Evolutionary conservation across 1,284 basidiomycete genomes (phyloP).

Genomic region (Wolfiporia cocos): DNA sequence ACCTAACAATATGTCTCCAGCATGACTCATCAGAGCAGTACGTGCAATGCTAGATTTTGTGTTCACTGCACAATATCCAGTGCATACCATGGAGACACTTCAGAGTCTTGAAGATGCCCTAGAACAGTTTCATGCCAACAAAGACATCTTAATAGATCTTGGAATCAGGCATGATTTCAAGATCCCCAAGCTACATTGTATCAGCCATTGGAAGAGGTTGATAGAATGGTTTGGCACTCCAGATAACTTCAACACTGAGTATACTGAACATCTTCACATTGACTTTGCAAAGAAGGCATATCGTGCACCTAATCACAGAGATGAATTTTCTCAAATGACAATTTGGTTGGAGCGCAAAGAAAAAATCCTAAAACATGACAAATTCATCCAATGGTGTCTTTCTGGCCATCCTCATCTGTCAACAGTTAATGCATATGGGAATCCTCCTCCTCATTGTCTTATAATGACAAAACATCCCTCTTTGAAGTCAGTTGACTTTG

Average conservation of each 20-base stretch:
- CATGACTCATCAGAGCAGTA: neutral
- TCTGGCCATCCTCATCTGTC: no score
- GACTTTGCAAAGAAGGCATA: neutral
- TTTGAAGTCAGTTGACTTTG: no score
- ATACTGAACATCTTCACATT: neutral
- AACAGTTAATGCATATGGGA: no score
- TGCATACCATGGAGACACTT: neutral
- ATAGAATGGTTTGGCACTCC: neutral
- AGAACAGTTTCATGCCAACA: neutral
- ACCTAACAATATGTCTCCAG: no score
- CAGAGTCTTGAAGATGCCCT: neutral
- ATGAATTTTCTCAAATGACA: slow-evolving; percentile 1
- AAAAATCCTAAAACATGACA: neutral
- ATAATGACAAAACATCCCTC: no score
- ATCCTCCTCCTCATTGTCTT: no score
- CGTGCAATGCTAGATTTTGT: neutral
- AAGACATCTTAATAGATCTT: neutral
- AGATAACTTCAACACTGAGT: neutral
- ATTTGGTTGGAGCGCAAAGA: slow-evolving; percentile 2
- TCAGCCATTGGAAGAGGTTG: neutral
- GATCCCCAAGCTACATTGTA: neutral
- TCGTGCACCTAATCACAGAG: neutral
- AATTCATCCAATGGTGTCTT: slow-evolving; percentile 1
- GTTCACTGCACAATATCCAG: neutral
- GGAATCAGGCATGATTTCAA: neutral